Conservation (phyloP, 2,329 filamentous ascomycete genomes). For the Fusarium camptoceras region DNA sequence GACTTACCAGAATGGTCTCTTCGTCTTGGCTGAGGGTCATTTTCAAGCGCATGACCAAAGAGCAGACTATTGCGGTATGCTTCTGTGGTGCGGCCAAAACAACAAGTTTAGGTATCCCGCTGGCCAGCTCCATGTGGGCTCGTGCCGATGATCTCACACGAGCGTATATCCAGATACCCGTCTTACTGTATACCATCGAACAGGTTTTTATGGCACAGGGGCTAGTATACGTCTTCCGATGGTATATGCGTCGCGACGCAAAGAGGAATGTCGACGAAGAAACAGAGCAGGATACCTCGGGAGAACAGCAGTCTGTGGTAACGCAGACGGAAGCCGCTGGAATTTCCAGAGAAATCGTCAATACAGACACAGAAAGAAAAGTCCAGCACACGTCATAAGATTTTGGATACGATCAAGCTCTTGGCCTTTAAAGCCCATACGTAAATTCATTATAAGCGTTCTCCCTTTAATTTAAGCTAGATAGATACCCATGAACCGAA, state of each 20-base stretch:
- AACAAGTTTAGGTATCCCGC: slow-evolving; percentile 75
- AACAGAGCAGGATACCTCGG: slow-evolving; percentile 7
- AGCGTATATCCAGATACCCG: slow-evolving; percentile 71
- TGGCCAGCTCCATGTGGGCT: slow-evolving; percentile 75
- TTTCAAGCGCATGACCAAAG: slow-evolving; percentile 64
- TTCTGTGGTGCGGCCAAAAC: slow-evolving; percentile 82
- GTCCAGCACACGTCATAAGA: neutral
- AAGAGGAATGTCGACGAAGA: slow-evolving; percentile 45
- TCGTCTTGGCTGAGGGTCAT: slow-evolving; percentile 49
- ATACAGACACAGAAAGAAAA: slow-evolving; percentile 10
- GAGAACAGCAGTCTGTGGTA: slow-evolving; percentile 4
- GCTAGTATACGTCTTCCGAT: slow-evolving; percentile 60
- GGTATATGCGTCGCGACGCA: slow-evolving; percentile 53
- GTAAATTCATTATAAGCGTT: neutral
- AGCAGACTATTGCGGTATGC: slow-evolving; percentile 76
- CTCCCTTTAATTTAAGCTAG: neutral
- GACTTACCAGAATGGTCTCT: slow-evolving; percentile 33
- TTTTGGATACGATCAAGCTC: neutral
- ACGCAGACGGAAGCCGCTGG: neutral
- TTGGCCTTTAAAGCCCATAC: neutral
- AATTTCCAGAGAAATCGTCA: neutral
- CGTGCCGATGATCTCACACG: slow-evolving; percentile 65
- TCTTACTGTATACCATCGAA: slow-evolving; percentile 71
- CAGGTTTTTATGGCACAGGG: slow-evolving; percentile 62
- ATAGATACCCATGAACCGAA: neutral